These are phyloP conservation scores for Anisodus tanguticus DNA, from an alignment of 257 asterid species.

Conservation along the genomic window DNA sequence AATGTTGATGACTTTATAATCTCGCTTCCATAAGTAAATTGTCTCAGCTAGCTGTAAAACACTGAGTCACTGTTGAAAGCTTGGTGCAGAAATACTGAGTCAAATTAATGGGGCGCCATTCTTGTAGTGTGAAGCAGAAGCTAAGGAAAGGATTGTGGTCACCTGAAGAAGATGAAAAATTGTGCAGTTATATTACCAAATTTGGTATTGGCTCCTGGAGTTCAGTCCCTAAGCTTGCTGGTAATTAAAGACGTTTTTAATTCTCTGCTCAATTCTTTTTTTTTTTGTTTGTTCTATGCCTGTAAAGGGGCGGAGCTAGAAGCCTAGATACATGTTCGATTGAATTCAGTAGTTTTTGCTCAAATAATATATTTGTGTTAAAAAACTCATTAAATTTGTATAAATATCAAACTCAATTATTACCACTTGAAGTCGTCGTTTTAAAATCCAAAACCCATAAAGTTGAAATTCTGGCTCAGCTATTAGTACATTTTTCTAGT, in stretches of 20 bases:
- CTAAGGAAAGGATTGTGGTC: conserved; percentile 91
- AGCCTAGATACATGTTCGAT: no score
- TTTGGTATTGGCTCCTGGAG: conserved; percentile 97
- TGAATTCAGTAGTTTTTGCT: neutral
- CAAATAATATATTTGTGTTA: neutral
- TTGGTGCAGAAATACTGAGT: neutral
- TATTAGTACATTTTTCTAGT: neutral
- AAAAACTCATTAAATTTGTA: neutral
- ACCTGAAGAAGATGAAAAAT: conserved; percentile 87
- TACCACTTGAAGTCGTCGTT: neutral
- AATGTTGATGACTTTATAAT: conserved; percentile 17
- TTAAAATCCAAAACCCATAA: neutral
- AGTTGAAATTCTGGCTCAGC: neutral
- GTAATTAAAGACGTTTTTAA: conserved; percentile 33
- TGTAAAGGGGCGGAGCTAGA: neutral
- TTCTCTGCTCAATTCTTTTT: neutral
- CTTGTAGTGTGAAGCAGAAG: conserved; percentile 71
- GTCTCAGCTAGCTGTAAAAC: neutral
- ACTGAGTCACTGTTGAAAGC: neutral
- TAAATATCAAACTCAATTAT: neutral
- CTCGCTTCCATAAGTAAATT: neutral
- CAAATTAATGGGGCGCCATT: conserved; percentile 63
- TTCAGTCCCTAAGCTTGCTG: conserved; percentile 88
- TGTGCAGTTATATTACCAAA: conserved; percentile 63
- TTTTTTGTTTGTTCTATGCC: no score